phyloP scores from a whole-genome alignment of 495 filamentous ascomycete species.

The Talaromyces proteolyticus region DNA sequence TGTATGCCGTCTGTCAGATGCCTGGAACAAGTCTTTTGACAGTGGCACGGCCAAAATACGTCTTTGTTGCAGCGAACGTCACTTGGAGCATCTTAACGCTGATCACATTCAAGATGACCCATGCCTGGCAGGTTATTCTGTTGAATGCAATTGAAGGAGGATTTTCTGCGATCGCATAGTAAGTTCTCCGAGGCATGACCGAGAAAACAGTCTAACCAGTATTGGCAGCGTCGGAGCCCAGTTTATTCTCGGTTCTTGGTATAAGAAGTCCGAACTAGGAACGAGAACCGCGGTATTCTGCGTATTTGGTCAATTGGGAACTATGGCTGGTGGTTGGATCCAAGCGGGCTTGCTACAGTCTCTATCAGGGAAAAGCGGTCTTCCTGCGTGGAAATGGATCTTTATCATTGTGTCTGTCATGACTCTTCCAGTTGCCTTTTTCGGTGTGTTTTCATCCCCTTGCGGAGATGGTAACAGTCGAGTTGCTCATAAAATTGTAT shows the following conservation, averaged over 20 bases:
- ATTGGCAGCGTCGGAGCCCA: slow-evolving; percentile 50
- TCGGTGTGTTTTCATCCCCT: slow-evolving; percentile 37
- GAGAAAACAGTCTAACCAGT: not conserved
- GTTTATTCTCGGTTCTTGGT: slow-evolving; percentile 41
- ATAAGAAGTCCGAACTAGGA: slow-evolving; percentile 44
- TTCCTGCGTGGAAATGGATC: slow-evolving; percentile 75
- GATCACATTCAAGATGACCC: slow-evolving; percentile 26
- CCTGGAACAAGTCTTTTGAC: slow-evolving; percentile 27
- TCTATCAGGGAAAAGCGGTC: slow-evolving; percentile 40
- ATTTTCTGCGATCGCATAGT: slow-evolving; percentile 31
- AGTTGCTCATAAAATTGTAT: not conserved
- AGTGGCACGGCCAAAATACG: slow-evolving; percentile 23
- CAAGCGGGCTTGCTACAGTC: slow-evolving; percentile 22
- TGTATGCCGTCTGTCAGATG: slow-evolving; percentile 33
- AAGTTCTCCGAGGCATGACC: not conserved
- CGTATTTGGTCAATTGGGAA: slow-evolving; percentile 32
- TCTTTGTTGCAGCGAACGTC: slow-evolving; percentile 27
- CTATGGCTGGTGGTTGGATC: slow-evolving; percentile 44
- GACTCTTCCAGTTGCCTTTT: slow-evolving; percentile 46
- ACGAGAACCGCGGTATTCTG: slow-evolving; percentile 39
- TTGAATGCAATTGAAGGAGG: slow-evolving; percentile 29
- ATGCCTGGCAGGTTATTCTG: slow-evolving; percentile 27
- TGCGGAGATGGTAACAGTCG: not conserved
- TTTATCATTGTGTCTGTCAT: slow-evolving; percentile 68
- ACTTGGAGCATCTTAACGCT: slow-evolving; percentile 26